Evolutionary conservation across 768 basidiomycete genomes (phyloP).

Genomic region (Serpula lacrymans): DNA sequence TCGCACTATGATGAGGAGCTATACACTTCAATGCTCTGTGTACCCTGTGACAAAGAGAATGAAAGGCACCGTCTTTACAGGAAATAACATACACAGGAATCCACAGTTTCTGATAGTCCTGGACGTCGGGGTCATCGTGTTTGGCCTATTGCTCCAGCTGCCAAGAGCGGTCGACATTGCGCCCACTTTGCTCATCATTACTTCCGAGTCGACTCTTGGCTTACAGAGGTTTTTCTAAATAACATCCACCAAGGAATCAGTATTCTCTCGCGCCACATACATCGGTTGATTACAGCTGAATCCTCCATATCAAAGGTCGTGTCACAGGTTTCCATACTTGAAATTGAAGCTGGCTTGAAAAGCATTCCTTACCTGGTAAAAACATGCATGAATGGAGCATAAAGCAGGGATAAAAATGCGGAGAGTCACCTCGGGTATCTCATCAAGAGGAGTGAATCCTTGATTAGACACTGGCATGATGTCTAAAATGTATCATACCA

Average conservation of each 20-base stretch:
- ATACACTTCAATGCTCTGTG: conserved; percentile 59
- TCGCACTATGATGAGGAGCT: conserved; percentile 57
- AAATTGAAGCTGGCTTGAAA: conserved; percentile 49
- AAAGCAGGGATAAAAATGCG: neutral
- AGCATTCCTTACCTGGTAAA: conserved; percentile 29
- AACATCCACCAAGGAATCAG: conserved; percentile 44
- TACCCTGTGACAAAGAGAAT: conserved; percentile 20
- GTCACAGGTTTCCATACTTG: conserved; percentile 47
- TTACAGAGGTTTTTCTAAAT: conserved; percentile 46
- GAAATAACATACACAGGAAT: conserved; percentile 27
- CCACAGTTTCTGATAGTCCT: conserved; percentile 45
- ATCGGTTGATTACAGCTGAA: conserved; percentile 65
- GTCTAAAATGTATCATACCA: neutral
- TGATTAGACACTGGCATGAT: conserved; percentile 10
- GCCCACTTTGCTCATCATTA: conserved; percentile 42
- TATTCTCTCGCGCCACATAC: conserved; percentile 60
- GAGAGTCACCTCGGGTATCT: conserved; percentile 22
- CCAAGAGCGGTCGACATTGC: conserved; percentile 39
- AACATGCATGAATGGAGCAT: neutral
- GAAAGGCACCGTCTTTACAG: neutral
- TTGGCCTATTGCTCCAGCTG: conserved; percentile 58
- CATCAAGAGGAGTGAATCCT: conserved; percentile 15
- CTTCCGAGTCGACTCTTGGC: conserved; percentile 35
- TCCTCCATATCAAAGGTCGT: conserved; percentile 54
- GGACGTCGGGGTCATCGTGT: conserved; percentile 36